Base-by-base conservation (phyloP, 139 green algal species). In the Spirogloea muscicola region DNA sequence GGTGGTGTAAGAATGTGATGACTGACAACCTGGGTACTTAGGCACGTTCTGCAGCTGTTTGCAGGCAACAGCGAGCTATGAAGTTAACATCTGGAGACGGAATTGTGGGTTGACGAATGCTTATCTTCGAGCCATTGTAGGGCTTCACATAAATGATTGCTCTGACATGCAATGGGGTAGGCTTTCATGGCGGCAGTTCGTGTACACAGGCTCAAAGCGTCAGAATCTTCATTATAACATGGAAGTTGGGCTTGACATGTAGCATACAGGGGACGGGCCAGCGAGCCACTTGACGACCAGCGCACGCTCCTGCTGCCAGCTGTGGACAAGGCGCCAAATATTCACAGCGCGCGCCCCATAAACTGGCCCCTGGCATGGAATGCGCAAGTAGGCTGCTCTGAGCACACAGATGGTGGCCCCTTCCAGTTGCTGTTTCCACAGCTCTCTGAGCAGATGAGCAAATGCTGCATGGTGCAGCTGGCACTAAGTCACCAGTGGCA, bases 231-330 rank as follows among this genome's bases (percentile, higher is more conserved):
- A 55, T 21, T 55, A 21, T 55, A 21, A 55, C 21, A 43, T 39
- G 10, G 43, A 13, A 25, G 10, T 51, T 10, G 43, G 43, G 43
- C 10, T 10, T 10, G 43, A 10, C 10, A 13, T 10, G 43, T 10
- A 51, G 43, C 59, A 31, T 43, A 68, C 59, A 29, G 43, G 4
- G 46, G 59, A 43, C 4, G 59, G 9, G 41, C 59, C 59, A 34
- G 43, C 33, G 25, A 68, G 27, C 59, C 59, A 68, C 27, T 34
- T 68, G 13, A 7, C n/a, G 18, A 68, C 4, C 25, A 68, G 29
- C n/a, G 59, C 37, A 25, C 33, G 10, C 10, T 37, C 59, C 18
- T 68, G 59, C 29, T 7, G 43, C 59, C 59, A 68, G 33, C 48
- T 36, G 13, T 41, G 37, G 33, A 9, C 27, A 38, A 29, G 46